Conservation (phyloP, 805 yeast genomes). For the Metschnikowia reukaufii region DNA sequence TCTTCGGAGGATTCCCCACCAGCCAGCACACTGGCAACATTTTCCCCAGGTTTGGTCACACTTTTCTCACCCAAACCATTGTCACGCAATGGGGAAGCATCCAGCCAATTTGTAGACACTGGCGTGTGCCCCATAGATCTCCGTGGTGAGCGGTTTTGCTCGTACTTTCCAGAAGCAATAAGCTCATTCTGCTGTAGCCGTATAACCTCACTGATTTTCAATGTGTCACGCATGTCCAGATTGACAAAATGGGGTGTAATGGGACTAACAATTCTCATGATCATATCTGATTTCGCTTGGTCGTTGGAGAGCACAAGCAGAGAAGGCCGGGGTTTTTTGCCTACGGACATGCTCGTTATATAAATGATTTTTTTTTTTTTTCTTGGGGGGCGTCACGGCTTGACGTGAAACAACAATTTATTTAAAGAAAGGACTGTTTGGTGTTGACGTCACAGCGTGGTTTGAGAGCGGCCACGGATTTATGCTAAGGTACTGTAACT, state of each 20-base stretch:
- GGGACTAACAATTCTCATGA: slow-evolving; percentile 19
- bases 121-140: slow-evolving; percentile 1
- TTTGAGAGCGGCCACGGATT: slow-evolving; percentile 1
- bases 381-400: not conserved
- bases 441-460: not conserved
- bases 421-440: not conserved
- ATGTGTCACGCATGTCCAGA: slow-evolving; percentile 18
- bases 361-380: not conserved
- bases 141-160: not conserved
- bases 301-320: slow-evolving; percentile 15
- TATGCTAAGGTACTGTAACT: slow-evolving; percentile 4
- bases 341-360: slow-evolving; percentile 9
- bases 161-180: slow-evolving; percentile 15
- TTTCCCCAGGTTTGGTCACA: too few relatives aligned
- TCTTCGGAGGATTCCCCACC: not conserved
- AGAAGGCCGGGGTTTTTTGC: slow-evolving; percentile 16
- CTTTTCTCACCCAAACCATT: not conserved
- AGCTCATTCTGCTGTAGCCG: slow-evolving; percentile 20
- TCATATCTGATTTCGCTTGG: slow-evolving; percentile 14
- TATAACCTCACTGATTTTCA: slow-evolving; percentile 18
- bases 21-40: too few relatives aligned
- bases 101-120: slow-evolving; percentile 3
- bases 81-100: not conserved
- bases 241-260: slow-evolving; percentile 16
- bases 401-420: not conserved